phyloP scores from a whole-genome alignment of 2,329 filamentous ascomycete species.

The Ramichloridium luteum region DNA sequence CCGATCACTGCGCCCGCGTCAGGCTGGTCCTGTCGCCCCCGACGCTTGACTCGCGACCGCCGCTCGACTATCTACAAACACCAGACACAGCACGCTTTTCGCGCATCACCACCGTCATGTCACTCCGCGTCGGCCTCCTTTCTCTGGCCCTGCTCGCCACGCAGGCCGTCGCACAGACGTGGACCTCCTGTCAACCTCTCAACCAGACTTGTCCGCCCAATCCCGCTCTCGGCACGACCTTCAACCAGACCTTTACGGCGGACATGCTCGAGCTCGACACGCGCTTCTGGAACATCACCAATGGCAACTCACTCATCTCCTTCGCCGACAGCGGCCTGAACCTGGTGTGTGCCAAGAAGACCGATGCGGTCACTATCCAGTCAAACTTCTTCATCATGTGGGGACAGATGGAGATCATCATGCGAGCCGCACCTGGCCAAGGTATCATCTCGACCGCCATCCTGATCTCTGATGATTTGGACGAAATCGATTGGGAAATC shows the following conservation, averaged over 20 bases:
- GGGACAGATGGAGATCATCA: conserved; percentile 62
- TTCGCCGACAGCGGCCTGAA: conserved; percentile 45
- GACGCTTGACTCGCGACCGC: no score
- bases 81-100: no score
- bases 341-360: conserved; percentile 57
- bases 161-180: conserved; percentile 55
- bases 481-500: conserved; percentile 83
- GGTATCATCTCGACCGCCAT: conserved; percentile 77
- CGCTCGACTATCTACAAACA: no score
- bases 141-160: conserved; percentile 15
- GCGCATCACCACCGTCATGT: no score
- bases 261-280: conserved; percentile 32
- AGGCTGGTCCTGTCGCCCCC: no score
- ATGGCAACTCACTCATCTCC: conserved; percentile 46
- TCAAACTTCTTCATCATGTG: conserved; percentile 80
- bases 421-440: conserved; percentile 61
- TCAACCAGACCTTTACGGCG: conserved; percentile 50
- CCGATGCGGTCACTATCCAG: conserved; percentile 66
- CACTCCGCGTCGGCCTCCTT: conserved; percentile 11
- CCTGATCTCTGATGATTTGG: conserved; percentile 69
- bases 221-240: conserved; percentile 53
- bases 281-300: conserved; percentile 40
- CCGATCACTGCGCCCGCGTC: no score
- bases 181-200: conserved; percentile 65
- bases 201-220: conserved; percentile 57